Percentiles rank a stretch among this genome's conserved stretches.
phyloP scores from a whole-genome alignment of 768 basidiomycete genomes.

The Mycena rebaudengoi region DNA sequence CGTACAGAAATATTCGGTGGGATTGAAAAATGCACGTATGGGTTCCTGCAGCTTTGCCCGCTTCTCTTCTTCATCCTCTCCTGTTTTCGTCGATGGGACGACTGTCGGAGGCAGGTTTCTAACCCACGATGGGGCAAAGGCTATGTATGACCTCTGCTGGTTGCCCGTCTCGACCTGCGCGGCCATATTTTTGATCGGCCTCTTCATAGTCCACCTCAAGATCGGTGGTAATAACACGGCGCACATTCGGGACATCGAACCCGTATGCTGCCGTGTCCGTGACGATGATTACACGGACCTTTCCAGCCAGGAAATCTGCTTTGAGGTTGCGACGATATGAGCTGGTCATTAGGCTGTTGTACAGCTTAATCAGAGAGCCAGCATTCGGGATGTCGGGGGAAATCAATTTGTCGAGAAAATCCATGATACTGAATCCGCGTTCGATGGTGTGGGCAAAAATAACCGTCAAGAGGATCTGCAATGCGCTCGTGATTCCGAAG shows the following conservation, averaged over 20 bases:
- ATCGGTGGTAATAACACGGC: not conserved
- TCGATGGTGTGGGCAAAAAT: conserved; percentile 10
- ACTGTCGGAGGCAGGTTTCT: not conserved
- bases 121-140: not conserved
- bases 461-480: conserved; percentile 3
- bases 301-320: not conserved
- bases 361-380: conserved; percentile 11
- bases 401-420: conserved; percentile 16
- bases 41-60: not conserved
- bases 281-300: not conserved
- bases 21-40: not conserved
- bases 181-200: not conserved
- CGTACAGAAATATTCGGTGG: not conserved
- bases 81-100: not conserved
- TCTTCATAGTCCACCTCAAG: not conserved
- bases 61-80: not conserved
- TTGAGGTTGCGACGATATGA: conserved; percentile 12
- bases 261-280: not conserved
- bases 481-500: not conserved
- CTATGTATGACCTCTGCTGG: not conserved
- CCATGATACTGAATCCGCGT: not conserved
- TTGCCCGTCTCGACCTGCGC: not conserved
- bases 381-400: conserved; percentile 1
- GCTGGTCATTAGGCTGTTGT: conserved; percentile 15
- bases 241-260: not conserved